Conservation (phyloP, 495 filamentous ascomycete species). For the Penicillium salamii region DNA sequence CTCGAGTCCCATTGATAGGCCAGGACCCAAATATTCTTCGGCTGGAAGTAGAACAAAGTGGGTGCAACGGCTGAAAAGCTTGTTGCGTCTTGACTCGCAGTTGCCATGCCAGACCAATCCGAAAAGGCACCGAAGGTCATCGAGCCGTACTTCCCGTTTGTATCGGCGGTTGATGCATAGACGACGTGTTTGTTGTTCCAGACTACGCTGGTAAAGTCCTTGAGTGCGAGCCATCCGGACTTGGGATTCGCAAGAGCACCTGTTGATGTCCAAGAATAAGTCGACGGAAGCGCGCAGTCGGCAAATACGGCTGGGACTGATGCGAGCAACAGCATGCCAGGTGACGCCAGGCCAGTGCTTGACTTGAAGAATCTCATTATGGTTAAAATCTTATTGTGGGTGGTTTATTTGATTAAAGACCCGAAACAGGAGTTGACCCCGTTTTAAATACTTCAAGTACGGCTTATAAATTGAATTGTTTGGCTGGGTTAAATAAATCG, state of each 20-base stretch:
- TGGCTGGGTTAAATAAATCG: too few relatives aligned
- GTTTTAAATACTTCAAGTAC: too few relatives aligned
- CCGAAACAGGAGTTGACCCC: too few relatives aligned
- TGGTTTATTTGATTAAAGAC: too few relatives aligned
- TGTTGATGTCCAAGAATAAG: conserved; percentile 54
- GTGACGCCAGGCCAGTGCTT: background rate
- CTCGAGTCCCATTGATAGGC: conserved; percentile 59
- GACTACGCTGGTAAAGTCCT: conserved; percentile 55
- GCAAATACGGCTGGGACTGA: conserved; percentile 6
- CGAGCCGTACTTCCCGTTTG: conserved; percentile 45
- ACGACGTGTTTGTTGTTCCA: conserved; percentile 56
- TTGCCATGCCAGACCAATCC: conserved; percentile 53
- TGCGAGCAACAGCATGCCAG: conserved; percentile 9
- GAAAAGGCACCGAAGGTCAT: conserved; percentile 56
- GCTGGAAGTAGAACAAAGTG: conserved; percentile 58
- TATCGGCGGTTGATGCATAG: conserved; percentile 45
- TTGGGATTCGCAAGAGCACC: conserved; percentile 47
- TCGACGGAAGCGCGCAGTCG: conserved; percentile 51
- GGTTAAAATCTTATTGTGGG: too few relatives aligned
- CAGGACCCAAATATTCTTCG: conserved; percentile 59
- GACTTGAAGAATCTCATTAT: conserved; percentile 6
- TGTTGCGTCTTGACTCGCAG: conserved; percentile 53
- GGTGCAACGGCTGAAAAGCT: conserved; percentile 50
- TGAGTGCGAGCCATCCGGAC: conserved; percentile 51
- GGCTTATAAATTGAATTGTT: too few relatives aligned